Evolutionary conservation across 1,139 yeast genomes (phyloP).

Genomic region (Yamadazyma oceani): DNA sequence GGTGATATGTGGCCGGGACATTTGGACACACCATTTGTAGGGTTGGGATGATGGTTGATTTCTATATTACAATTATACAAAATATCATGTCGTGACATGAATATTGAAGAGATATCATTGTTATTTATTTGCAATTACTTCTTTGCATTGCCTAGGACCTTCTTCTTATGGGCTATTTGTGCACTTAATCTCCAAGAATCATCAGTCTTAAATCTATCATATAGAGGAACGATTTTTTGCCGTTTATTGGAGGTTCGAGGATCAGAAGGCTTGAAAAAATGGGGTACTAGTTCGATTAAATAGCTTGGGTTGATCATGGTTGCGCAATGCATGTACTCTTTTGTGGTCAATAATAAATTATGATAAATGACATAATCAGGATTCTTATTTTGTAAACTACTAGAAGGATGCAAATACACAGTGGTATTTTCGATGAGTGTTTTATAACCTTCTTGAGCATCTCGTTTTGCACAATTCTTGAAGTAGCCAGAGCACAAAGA

Average conservation of each 20-base stretch:
- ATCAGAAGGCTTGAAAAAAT: slow-evolving; percentile 69
- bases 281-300: slow-evolving; percentile 85
- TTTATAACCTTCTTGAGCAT: slow-evolving; percentile 62
- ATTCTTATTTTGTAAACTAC: slow-evolving; percentile 69
- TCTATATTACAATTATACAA: too few relatives aligned
- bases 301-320: slow-evolving; percentile 81
- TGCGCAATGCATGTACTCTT: slow-evolving; percentile 90
- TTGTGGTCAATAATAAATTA: slow-evolving; percentile 74
- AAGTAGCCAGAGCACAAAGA: slow-evolving; percentile 87
- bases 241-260: slow-evolving; percentile 37
- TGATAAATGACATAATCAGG: slow-evolving; percentile 85
- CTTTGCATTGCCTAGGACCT: slow-evolving; percentile 24
- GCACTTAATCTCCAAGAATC: slow-evolving; percentile 44
- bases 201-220: slow-evolving; percentile 55
- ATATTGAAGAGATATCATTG: too few relatives aligned
- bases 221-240: slow-evolving; percentile 61
- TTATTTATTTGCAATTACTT: too few relatives aligned
- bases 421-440: slow-evolving; percentile 77
- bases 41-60: too few relatives aligned
- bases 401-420: slow-evolving; percentile 87
- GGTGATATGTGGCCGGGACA: too few relatives aligned
- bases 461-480: slow-evolving; percentile 78
- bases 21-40: too few relatives aligned
- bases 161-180: slow-evolving; percentile 32
- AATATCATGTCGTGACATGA: too few relatives aligned